A percentile compares a stretch with the other conserved stretches of the same genome.
These are phyloP conservation scores for Tephrocybe sp. DNA, from an alignment of 768 basidiomycete genomes.

Conservation along the genomic window DNA sequence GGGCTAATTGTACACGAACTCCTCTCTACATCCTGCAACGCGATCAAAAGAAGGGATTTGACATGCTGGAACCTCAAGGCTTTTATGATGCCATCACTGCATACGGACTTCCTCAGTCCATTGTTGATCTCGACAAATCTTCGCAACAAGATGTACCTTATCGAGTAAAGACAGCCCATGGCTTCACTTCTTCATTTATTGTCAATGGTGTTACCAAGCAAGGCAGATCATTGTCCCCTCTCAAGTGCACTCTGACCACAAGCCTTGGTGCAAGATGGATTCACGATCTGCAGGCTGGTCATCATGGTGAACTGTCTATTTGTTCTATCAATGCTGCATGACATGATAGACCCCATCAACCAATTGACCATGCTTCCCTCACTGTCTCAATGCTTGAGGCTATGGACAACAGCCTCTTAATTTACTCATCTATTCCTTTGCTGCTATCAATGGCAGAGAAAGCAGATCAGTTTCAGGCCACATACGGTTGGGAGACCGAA, in stretches of 20 bases:
- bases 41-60: conserved; percentile 26
- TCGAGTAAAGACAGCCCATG: background rate
- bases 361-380: no score
- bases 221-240: background rate
- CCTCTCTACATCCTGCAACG: conserved; percentile 16
- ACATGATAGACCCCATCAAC: no score
- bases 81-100: conserved; percentile 22
- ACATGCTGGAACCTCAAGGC: conserved; percentile 18
- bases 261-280: background rate
- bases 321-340: no score
- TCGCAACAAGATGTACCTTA: conserved; percentile 15
- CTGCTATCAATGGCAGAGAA: background rate
- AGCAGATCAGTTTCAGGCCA: conserved; percentile 5
- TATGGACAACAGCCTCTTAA: conserved; percentile 4
- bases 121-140: conserved; percentile 18
- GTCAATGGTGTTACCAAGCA: conserved; percentile 5
- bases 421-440: background rate
- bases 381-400: conserved; percentile 5
- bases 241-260: conserved; percentile 1
- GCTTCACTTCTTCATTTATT: background rate
- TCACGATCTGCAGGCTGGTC: no score
- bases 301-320: no score
- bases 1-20: conserved; percentile 7
- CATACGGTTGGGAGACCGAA: conserved; percentile 6
- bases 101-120: conserved; percentile 15